Evolutionary conservation across 331 rosid species (phyloP).

Genomic region (Acacia pycnantha): DNA sequence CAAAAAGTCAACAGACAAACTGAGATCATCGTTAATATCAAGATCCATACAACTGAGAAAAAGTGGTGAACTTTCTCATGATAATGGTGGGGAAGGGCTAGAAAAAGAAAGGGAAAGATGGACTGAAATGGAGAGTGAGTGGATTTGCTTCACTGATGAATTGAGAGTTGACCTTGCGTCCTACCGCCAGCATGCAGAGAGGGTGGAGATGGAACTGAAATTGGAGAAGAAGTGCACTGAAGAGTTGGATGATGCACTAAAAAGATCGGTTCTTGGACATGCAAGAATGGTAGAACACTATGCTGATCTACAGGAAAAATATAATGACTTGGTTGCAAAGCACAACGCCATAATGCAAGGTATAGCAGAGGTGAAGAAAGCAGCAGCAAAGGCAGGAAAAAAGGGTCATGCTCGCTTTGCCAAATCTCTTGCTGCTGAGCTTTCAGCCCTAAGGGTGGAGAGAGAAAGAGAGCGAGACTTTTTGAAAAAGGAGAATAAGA

Average conservation of each 20-base stretch:
- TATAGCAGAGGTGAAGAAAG: conserved; percentile 94
- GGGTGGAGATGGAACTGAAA: conserved; percentile 68
- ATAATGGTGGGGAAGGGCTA: conserved; percentile 56
- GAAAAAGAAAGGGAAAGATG: conserved; percentile 84
- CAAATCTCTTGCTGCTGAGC: conserved; percentile 87
- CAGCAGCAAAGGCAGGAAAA: conserved; percentile 82
- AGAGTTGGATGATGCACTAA: conserved; percentile 86
- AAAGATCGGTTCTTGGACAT: conserved; percentile 86
- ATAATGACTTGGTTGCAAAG: conserved; percentile 72
- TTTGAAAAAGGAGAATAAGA: conserved; percentile 81
- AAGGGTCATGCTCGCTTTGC: conserved; percentile 90
- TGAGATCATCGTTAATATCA: conserved; percentile 81
- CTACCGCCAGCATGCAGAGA: conserved; percentile 67
- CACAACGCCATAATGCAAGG: conserved; percentile 91
- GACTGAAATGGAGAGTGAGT: conserved; percentile 98
- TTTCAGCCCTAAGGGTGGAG: conserved; percentile 84
- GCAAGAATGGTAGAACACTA: conserved; percentile 98
- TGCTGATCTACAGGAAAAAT: conserved; percentile 88
- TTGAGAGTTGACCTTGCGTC: conserved; percentile 81
- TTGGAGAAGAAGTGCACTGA: conserved; percentile 74
- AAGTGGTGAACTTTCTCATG: conserved; percentile 47
- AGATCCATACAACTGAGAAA: conserved; percentile 77
- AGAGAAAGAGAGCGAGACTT: conserved; percentile 84
- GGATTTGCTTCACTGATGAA: conserved; percentile 96
- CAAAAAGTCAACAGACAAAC: conserved; percentile 67